phyloP scores from a whole-genome alignment of 192 early-diverging fungal genomes.

The Geranomyces variabilis region DNA sequence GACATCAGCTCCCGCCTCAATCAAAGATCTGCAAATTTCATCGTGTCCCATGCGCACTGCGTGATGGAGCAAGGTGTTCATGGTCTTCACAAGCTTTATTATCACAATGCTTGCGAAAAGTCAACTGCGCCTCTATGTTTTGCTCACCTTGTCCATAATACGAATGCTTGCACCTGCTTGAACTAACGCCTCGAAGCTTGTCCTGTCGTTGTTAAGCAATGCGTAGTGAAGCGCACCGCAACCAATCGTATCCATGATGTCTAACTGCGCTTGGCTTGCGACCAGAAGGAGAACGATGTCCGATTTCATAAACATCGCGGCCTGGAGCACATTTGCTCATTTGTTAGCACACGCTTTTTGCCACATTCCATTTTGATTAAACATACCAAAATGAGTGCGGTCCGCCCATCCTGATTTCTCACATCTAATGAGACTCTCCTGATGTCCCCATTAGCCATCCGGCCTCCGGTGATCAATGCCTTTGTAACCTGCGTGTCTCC shows the following conservation, averaged over 20 bases:
- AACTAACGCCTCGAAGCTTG: neutral
- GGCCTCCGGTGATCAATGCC: conserved; percentile 29
- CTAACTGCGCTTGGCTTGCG: conserved; percentile 23
- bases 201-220: conserved; percentile 30
- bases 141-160: conserved; percentile 40
- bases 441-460: conserved; percentile 2
- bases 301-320: conserved; percentile 31
- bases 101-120: too few species aligned
- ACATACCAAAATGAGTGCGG: conserved; percentile 4
- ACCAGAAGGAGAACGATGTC: conserved; percentile 41
- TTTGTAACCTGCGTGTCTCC: conserved; percentile 22
- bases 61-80: conserved; percentile 40
- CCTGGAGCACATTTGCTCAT: conserved; percentile 13
- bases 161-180: conserved; percentile 18
- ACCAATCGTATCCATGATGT: conserved; percentile 39
- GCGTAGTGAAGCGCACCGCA: conserved; percentile 44
- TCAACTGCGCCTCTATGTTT: neutral
- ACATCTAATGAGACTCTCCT: conserved; percentile 1
- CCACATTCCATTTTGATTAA: neutral
- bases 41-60: conserved; percentile 31
- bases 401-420: conserved; percentile 29
- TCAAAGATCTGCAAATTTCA: conserved; percentile 20
- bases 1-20: conserved; percentile 12
- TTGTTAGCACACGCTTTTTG: neutral
- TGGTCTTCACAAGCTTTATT: conserved; percentile 26